Percentiles rank a stretch among this genome's conserved stretches.
Conservation (phyloP, 305 asterid genomes). For the Nicotiana rustica region DNA sequence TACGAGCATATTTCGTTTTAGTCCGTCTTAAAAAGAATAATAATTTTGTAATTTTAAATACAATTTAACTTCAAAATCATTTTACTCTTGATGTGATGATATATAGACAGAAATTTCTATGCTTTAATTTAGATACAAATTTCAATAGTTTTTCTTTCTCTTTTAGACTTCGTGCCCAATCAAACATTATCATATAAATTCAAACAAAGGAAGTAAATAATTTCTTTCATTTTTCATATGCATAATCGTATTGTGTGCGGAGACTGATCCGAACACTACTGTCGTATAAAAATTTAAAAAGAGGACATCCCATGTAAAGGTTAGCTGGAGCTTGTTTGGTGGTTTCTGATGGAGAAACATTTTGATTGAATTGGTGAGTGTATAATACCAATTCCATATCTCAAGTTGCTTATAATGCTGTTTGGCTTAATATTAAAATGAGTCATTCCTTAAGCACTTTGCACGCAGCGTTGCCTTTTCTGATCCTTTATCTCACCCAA, state of each 20-base stretch:
- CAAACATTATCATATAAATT: no score
- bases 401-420: not conserved
- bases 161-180: no score
- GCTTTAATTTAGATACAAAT: no score
- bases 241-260: not conserved
- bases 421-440: not conserved
- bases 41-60: no score
- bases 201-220: no score
- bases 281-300: not conserved
- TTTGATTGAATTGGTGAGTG: conserved; percentile 20
- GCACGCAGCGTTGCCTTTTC: conserved; percentile 3
- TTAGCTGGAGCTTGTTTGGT: conserved; percentile 4
- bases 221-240: no score
- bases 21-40: no score
- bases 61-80: no score
- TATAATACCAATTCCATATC: not conserved
- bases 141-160: no score
- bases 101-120: no score
- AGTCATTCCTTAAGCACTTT: conserved; percentile 19
- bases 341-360: not conserved
- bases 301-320: conserved; percentile 18
- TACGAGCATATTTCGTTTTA: no score
- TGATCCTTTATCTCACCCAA: conserved; percentile 1
- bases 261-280: not conserved
- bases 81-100: no score